Percentiles rank a stretch among this genome's conserved stretches.
These are phyloP conservation scores for Chrysosporium queenslandicum DNA, from an alignment of 2,329 filamentous ascomycete species.

Conservation along the genomic window DNA sequence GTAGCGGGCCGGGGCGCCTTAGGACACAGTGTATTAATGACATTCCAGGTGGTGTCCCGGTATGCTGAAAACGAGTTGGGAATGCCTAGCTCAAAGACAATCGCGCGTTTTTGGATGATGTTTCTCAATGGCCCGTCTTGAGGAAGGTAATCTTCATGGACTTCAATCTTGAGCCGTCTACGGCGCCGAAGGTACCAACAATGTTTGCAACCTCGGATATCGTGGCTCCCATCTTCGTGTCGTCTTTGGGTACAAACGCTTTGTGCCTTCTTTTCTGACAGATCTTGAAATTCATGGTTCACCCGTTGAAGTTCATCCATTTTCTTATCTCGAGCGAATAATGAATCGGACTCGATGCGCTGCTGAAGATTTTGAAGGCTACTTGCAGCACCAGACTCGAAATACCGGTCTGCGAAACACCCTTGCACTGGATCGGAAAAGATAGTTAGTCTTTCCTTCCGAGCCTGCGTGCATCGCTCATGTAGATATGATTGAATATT, in stretches of 20 bases:
- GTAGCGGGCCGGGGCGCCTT: background rate
- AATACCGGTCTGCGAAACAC: slow-evolving; percentile 42
- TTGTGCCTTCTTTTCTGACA: slow-evolving; percentile 27
- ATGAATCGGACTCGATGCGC: slow-evolving; percentile 25
- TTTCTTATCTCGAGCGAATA: background rate
- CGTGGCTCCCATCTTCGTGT: slow-evolving; percentile 18
- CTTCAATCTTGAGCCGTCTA: slow-evolving; percentile 35
- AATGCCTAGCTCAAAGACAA: slow-evolving; percentile 45
- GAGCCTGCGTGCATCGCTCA: slow-evolving; percentile 24
- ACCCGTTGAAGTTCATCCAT: background rate
- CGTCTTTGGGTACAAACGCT: slow-evolving; percentile 26
- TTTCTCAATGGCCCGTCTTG: slow-evolving; percentile 9
- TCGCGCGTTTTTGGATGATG: slow-evolving; percentile 29
- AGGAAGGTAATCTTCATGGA: slow-evolving; percentile 46
- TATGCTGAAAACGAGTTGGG: slow-evolving; percentile 41
- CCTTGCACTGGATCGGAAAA: slow-evolving; percentile 36
- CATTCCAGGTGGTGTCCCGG: slow-evolving; percentile 44
- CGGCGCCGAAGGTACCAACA: slow-evolving; percentile 32
- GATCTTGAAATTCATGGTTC: background rate
- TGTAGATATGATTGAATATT: slow-evolving; percentile 43
- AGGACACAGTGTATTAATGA: slow-evolving; percentile 27
- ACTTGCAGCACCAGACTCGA: slow-evolving; percentile 22
- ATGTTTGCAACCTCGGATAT: slow-evolving; percentile 32
- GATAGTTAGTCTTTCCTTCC: slow-evolving; percentile 32
- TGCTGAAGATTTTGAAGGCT: slow-evolving; percentile 25